phyloP scores from a whole-genome alignment of 305 asterid genomes.

The Stenogyne calaminthoides region DNA sequence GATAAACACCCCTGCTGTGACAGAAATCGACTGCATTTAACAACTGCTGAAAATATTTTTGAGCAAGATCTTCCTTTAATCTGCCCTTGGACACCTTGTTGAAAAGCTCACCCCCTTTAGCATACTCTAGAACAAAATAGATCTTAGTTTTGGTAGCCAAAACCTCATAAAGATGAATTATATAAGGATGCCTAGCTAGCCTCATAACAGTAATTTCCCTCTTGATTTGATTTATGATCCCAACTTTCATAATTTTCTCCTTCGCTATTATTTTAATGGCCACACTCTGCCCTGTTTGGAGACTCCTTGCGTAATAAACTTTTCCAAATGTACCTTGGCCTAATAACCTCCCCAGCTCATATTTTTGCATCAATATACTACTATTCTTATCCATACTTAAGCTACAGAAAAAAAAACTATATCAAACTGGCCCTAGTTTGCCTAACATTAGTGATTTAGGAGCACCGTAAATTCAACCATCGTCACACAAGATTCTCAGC shows the following conservation, averaged over 20 bases:
- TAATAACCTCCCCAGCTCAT: slow-evolving; percentile 66
- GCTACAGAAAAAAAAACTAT: slow-evolving; percentile 21
- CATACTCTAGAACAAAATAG: slow-evolving; percentile 63
- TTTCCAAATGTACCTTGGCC: slow-evolving; percentile 78
- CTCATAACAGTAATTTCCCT: slow-evolving; percentile 65
- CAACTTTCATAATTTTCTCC: slow-evolving; percentile 54
- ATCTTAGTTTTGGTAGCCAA: slow-evolving; percentile 74
- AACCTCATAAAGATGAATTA: slow-evolving; percentile 60
- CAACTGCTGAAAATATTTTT: slow-evolving; percentile 59
- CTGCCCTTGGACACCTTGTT: slow-evolving; percentile 57
- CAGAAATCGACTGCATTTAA: slow-evolving; percentile 68
- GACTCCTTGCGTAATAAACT: slow-evolving; percentile 57
- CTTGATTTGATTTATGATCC: slow-evolving; percentile 57
- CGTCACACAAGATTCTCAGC: slow-evolving; percentile 25
- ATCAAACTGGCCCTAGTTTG: slow-evolving; percentile 13
- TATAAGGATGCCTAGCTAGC: slow-evolving; percentile 58
- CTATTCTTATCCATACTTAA: slow-evolving; percentile 43
- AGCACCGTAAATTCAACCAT: slow-evolving; percentile 34
- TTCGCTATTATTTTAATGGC: slow-evolving; percentile 73
- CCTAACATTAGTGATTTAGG: slow-evolving; percentile 2
- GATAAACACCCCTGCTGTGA: slow-evolving; percentile 71
- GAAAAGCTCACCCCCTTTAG: slow-evolving; percentile 78
- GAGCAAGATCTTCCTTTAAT: slow-evolving; percentile 57
- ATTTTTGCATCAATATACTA: slow-evolving; percentile 50
- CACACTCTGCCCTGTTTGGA: slow-evolving; percentile 58